A percentile compares a stretch with the other conserved stretches of the same genome.
Evolutionary conservation across 192 early-diverging fungal species (phyloP).

Genomic region (Entomortierella parvispora): DNA sequence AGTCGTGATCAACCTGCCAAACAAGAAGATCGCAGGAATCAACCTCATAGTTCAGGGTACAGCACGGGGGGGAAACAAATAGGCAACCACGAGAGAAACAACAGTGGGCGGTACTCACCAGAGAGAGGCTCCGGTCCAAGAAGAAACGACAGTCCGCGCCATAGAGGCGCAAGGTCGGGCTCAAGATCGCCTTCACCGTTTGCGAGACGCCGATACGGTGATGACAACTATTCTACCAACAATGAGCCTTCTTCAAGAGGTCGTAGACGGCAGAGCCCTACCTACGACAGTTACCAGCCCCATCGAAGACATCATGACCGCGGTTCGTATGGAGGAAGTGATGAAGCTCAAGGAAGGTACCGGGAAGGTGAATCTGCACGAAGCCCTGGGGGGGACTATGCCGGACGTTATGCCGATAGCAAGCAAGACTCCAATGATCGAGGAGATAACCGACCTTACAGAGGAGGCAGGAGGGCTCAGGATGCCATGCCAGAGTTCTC

Average conservation of each 20-base stretch:
- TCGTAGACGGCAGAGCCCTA: conserved; percentile 21
- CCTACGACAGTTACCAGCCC: conserved; percentile 19
- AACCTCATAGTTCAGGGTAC: too few species aligned
- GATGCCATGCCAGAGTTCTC: conserved; percentile 22
- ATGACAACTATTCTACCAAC: too few species aligned
- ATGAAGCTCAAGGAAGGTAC: conserved; percentile 1
- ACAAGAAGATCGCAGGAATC: too few species aligned
- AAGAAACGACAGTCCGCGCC: too few species aligned
- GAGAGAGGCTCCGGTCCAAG: too few species aligned
- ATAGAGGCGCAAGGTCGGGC: too few species aligned
- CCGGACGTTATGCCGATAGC: neutral
- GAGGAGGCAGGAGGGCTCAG: conserved; percentile 28
- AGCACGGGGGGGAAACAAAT: neutral
- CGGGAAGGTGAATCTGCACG: neutral
- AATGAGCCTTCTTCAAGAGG: too few species aligned
- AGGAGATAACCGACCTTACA: conserved; percentile 14
- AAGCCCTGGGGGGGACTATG: too few species aligned
- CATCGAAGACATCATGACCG: neutral
- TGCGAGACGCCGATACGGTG: too few species aligned
- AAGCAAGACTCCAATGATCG: neutral
- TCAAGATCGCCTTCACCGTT: too few species aligned
- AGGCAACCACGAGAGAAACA: neutral
- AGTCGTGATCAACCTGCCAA: too few species aligned
- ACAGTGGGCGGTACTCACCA: too few species aligned
- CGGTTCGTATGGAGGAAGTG: neutral